These are phyloP conservation scores for Hygrophorus pudorinus DNA, from an alignment of 768 basidiomycete genomes.

Conservation along the genomic window DNA sequence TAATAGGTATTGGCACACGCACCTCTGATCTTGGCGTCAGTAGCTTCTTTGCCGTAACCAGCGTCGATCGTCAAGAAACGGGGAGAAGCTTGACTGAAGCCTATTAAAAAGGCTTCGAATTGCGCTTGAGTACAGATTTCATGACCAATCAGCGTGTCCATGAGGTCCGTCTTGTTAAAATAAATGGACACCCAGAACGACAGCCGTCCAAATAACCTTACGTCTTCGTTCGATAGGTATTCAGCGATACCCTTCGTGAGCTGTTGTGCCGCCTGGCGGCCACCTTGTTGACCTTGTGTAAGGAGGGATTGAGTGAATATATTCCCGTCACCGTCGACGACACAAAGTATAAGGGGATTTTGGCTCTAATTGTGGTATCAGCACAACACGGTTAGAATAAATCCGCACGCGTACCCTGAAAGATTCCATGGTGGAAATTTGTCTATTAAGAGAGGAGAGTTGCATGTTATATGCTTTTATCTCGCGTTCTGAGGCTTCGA, in stretches of 20 bases:
- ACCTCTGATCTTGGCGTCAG: constrained; percentile 69
- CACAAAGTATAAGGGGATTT: constrained; percentile 61
- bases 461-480: constrained; percentile 60
- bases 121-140: constrained; percentile 55
- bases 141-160: constrained; percentile 38
- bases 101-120: constrained; percentile 58
- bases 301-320: constrained; percentile 54
- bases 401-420: constrained; percentile 27
- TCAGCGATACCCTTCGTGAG: constrained; percentile 63
- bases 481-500: constrained; percentile 56
- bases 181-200: constrained; percentile 73
- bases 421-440: constrained; percentile 48
- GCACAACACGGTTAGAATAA: neutral
- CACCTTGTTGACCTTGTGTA: constrained; percentile 55
- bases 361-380: constrained; percentile 33
- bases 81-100: constrained; percentile 67
- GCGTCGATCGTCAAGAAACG: constrained; percentile 65
- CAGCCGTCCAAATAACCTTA: constrained; percentile 50
- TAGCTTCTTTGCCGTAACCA: constrained; percentile 49
- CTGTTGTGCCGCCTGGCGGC: constrained; percentile 50
- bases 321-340: constrained; percentile 64
- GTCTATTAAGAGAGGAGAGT: constrained; percentile 51
- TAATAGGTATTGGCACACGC: neutral
- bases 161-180: constrained; percentile 51
- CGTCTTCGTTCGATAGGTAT: constrained; percentile 51